Conservation (phyloP, 1,284 basidiomycete species). For the Cryptococcus sp. region DNA sequence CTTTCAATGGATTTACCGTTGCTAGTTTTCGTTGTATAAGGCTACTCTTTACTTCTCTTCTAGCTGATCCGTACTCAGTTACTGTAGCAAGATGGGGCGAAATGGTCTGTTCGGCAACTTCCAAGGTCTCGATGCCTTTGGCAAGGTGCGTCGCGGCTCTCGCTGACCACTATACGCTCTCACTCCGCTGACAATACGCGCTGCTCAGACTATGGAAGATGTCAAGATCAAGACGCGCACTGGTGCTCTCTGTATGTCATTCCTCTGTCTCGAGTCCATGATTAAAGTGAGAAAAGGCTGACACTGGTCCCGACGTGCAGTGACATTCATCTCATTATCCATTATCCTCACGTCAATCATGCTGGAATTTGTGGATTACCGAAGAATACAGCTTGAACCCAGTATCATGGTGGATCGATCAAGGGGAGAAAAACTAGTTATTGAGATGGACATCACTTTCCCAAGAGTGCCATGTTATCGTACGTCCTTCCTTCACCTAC, state of each 20-base stretch:
- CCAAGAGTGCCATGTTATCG: conserved; percentile 96
- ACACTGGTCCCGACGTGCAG: conserved; percentile 53
- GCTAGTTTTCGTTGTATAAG: neutral
- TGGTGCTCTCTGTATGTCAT: conserved; percentile 74
- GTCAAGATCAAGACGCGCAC: conserved; percentile 96
- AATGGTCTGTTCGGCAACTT: conserved; percentile 51
- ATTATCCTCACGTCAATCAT: conserved; percentile 89
- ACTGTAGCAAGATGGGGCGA: conserved; percentile 45
- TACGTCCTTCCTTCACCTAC: conserved; percentile 56
- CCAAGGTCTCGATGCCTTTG: conserved; percentile 85
- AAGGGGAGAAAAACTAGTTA: conserved; percentile 89
- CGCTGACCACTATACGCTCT: neutral
- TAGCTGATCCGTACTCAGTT: too few relatives aligned
- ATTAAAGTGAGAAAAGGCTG: neutral
- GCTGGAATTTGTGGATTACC: conserved; percentile 95
- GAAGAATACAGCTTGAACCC: conserved; percentile 80
- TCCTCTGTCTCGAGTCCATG: neutral
- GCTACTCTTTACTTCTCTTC: neutral
- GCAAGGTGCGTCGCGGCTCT: conserved; percentile 67
- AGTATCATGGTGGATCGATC: conserved; percentile 90
- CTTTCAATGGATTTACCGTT: too few relatives aligned
- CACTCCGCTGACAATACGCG: conserved; percentile 11
- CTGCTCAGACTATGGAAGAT: conserved; percentile 84
- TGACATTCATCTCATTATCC: conserved; percentile 87
- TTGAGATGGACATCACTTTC: conserved; percentile 91